These are phyloP conservation scores for Claviceps spartinae DNA, from an alignment of 2,329 filamentous ascomycete genomes.

Conservation along the genomic window DNA sequence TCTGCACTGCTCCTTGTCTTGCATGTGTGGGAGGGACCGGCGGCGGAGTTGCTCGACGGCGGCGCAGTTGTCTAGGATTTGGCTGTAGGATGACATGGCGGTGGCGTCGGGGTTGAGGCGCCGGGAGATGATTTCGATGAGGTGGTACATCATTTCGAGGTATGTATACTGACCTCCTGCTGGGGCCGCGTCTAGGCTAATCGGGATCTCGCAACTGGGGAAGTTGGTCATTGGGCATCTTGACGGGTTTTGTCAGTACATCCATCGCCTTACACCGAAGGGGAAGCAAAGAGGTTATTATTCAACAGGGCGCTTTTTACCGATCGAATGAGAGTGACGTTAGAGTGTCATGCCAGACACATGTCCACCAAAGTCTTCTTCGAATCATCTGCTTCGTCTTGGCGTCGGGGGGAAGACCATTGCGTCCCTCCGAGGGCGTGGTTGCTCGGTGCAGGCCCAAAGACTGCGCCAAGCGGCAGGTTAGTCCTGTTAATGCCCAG, in stretches of 20 bases:
- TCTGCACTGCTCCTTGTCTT: constrained; percentile 48
- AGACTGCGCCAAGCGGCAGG: constrained; percentile 51
- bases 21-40: constrained; percentile 37
- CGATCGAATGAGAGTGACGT: constrained; percentile 54
- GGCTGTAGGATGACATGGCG: constrained; percentile 33
- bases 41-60: constrained; percentile 38
- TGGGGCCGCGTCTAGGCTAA: constrained; percentile 24
- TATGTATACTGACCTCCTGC: constrained; percentile 38
- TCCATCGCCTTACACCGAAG: neutral
- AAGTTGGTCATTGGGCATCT: constrained; percentile 51
- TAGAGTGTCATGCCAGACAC: constrained; percentile 53
- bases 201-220: constrained; percentile 39
- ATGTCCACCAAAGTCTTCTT: constrained; percentile 49
- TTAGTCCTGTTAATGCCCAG: constrained; percentile 51
- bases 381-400: constrained; percentile 41
- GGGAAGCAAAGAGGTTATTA: neutral
- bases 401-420: constrained; percentile 28
- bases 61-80: constrained; percentile 45
- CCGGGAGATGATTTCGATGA: constrained; percentile 46
- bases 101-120: constrained; percentile 42
- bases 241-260: neutral
- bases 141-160: constrained; percentile 51
- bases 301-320: constrained; percentile 17
- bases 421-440: constrained; percentile 28
- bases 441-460: constrained; percentile 43